Conservation (phyloP, 805 yeast species). For the Ogataea chonburiensis region DNA sequence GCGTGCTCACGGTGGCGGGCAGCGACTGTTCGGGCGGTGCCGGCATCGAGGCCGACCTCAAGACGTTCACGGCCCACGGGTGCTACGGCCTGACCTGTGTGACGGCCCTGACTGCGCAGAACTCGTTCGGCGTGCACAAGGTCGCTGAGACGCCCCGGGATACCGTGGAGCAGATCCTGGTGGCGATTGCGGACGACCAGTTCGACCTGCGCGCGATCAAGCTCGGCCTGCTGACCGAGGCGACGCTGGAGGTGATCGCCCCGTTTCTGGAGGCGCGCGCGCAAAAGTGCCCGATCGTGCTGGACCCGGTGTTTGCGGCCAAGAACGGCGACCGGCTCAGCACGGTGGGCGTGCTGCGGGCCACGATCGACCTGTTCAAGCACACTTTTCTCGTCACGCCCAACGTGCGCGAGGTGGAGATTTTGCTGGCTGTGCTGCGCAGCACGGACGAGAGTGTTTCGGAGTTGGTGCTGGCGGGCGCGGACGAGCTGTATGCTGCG, state of each 20-base stretch:
- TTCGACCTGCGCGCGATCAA: conserved; percentile 68
- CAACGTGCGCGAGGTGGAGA: conserved; percentile 55
- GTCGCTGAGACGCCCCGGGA: conserved; percentile 45
- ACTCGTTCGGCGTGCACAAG: conserved; percentile 48
- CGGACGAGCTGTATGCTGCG: conserved; percentile 35
- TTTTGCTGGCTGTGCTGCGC: conserved; percentile 26
- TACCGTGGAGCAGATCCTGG: conserved; percentile 49
- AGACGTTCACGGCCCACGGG: conserved; percentile 74
- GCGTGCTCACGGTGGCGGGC: conserved; percentile 60
- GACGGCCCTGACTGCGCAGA: conserved; percentile 81
- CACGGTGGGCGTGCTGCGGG: conserved; percentile 33
- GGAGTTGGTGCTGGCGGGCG: conserved; percentile 5
- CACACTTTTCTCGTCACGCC: conserved; percentile 59
- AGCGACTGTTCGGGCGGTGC: conserved; percentile 92
- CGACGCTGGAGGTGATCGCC: conserved; percentile 41
- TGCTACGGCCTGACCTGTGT: conserved; percentile 79
- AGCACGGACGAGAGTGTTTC: conserved; percentile 20
- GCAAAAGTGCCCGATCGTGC: conserved; percentile 39
- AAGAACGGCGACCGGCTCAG: conserved; percentile 69
- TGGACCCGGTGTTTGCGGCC: conserved; percentile 85
- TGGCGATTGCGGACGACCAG: conserved; percentile 55
- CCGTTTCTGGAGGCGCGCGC: conserved; percentile 16
- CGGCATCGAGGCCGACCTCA: conserved; percentile 88
- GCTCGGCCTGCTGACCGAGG: conserved; percentile 69
- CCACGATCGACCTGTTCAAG: conserved; percentile 18